These are phyloP conservation scores for Candida krabiensis DNA, from an alignment of 805 yeast species.

Conservation along the genomic window DNA sequence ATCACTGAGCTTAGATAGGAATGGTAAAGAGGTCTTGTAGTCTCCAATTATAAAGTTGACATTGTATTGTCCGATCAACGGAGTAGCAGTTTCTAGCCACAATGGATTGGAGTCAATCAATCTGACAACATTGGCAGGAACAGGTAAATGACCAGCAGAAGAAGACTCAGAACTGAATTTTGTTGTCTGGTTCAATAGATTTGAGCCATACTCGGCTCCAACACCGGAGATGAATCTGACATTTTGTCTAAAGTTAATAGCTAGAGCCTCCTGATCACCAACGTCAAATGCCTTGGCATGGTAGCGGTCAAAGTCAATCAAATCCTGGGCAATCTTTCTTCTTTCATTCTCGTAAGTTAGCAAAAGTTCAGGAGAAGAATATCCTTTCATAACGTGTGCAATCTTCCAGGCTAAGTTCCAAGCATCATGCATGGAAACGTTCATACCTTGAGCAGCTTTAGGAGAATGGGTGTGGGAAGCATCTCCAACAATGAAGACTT, in stretches of 20 bases:
- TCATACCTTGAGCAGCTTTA: slow-evolving; percentile 38
- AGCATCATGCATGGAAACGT: slow-evolving; percentile 30
- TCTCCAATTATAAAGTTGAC: not conserved
- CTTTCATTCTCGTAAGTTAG: slow-evolving; percentile 34
- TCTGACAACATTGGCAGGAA: slow-evolving; percentile 13
- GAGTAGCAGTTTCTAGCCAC: slow-evolving; percentile 11
- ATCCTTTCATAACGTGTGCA: slow-evolving; percentile 33
- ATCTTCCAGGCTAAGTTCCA: slow-evolving; percentile 35
- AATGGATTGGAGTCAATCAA: slow-evolving; percentile 16
- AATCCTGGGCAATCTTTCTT: slow-evolving; percentile 31
- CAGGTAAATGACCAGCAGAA: slow-evolving; percentile 12
- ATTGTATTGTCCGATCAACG: slow-evolving; percentile 15
- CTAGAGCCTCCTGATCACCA: slow-evolving; percentile 19
- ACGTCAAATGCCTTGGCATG: slow-evolving; percentile 34
- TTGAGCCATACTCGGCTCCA: slow-evolving; percentile 18
- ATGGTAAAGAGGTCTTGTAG: not conserved
- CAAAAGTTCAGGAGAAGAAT: slow-evolving; percentile 22
- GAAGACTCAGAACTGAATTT: not conserved
- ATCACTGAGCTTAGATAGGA: not conserved
- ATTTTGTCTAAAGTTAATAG: slow-evolving; percentile 15
- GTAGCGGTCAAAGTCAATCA: slow-evolving; percentile 35
- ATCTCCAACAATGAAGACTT: slow-evolving; percentile 34
- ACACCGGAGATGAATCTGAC: slow-evolving; percentile 23
- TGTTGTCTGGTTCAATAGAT: slow-evolving; percentile 1
- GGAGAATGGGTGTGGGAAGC: slow-evolving; percentile 36